A percentile compares a stretch with the other conserved stretches of the same genome.
phyloP scores from a whole-genome alignment of 306 rosid genomes.

The Vicia villosa region DNA sequence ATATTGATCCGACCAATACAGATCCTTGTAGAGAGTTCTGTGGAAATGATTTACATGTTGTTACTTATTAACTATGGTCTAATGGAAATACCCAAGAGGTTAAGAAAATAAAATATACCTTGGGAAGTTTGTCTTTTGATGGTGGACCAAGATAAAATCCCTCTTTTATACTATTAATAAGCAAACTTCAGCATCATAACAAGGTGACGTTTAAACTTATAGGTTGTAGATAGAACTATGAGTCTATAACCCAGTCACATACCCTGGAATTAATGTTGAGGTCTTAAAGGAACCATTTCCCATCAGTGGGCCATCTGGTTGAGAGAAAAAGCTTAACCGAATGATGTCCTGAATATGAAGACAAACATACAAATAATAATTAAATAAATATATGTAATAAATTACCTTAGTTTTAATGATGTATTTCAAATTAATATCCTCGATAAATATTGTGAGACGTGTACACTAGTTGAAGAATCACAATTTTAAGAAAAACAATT shows the following conservation, averaged over 20 bases:
- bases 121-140: slow-evolving; percentile 82
- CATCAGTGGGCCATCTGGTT: slow-evolving; percentile 87
- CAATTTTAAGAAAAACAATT: not conserved
- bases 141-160: slow-evolving; percentile 92
- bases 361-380: slow-evolving; percentile 26
- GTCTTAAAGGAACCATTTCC: slow-evolving; percentile 81
- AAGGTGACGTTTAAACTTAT: slow-evolving; percentile 28
- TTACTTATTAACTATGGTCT: slow-evolving; percentile 20
- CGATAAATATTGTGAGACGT: not conserved
- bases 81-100: slow-evolving; percentile 4
- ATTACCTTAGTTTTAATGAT: slow-evolving; percentile 17
- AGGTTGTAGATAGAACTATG: slow-evolving; percentile 28
- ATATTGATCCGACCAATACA: slow-evolving; percentile 79
- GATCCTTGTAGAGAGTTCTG: slow-evolving; percentile 85
- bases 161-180: slow-evolving; percentile 71
- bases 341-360: slow-evolving; percentile 62
- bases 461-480: not conserved
- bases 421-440: slow-evolving; percentile 3
- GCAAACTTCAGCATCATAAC: slow-evolving; percentile 36
- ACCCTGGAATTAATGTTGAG: slow-evolving; percentile 86
- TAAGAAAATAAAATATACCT: slow-evolving; percentile 52
- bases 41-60: slow-evolving; percentile 27
- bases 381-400: slow-evolving; percentile 29
- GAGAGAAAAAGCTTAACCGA: slow-evolving; percentile 74
- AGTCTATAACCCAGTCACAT: slow-evolving; percentile 39